Base-by-base conservation (phyloP, 441 rosid genomes). In the Arabidopsis hybrid region DNA sequence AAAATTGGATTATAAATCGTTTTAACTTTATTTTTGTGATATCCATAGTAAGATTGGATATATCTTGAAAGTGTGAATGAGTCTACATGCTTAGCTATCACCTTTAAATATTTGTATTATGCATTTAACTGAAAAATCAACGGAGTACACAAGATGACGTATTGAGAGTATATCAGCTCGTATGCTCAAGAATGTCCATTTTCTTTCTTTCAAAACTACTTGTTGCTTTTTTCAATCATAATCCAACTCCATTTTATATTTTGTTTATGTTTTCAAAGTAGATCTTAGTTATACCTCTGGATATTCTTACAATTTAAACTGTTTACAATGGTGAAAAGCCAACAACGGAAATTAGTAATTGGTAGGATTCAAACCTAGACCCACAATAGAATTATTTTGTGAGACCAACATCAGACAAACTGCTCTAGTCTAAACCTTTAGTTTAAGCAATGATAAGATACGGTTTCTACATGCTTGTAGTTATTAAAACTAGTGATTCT, bases 101-200 rank as follows among this genome's bases (percentile, higher is more conserved):
- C 11, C 6, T 38, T 32, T 53, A 29, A 29, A 57, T 57, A 29
- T 35, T 13, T 65, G 9, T 13, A 46, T 49, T 49, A 11, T 58
- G 72, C 78, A 47, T 66, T 66, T 49, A 58, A 58, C 72, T 47
- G 78, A 74, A 73, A 56, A 40, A 58, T 17, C 46, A 66, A 8
- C 38, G 35, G 59, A 65, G 59, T 57, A 36, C 66, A 65, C 32
- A 57, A 35, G 71, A 47, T 65, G 77, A 65, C 51, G 34, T 42
- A 65, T 47, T 49, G 51, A 47, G 65, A 65, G 38, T 63, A 29
- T 53, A 43, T 11, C 35, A 29, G 39, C 47, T 63, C 70, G 71
- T 73, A 65, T 65, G 34, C 40, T 61, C 53, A 52, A 64, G 9
- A 45, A 55, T 63, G 36, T 45, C 14, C 4, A 4, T 31, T 31